These are phyloP conservation scores for Polygonum aviculare DNA, from an alignment of 148 eudicot species.

Conservation along the genomic window DNA sequence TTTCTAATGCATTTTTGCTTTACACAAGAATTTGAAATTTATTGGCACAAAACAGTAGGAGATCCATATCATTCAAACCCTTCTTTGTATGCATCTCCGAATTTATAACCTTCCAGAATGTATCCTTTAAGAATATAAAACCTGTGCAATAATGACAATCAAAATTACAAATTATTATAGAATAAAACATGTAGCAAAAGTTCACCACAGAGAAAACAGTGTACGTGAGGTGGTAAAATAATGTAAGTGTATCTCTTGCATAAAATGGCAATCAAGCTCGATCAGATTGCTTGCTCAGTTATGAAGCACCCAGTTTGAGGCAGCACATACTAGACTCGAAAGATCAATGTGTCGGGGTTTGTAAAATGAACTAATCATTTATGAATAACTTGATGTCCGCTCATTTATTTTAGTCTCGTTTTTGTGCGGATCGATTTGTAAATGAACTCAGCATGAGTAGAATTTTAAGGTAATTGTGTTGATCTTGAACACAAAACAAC, in stretches of 20 bases:
- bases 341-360: no score
- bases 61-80: not conserved
- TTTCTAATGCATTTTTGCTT: no score
- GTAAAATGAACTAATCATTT: no score
- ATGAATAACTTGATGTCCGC: no score
- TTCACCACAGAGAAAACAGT: not conserved
- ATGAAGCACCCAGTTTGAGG: not conserved
- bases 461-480: no score
- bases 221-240: not conserved
- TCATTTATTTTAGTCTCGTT: no score
- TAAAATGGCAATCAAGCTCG: not conserved
- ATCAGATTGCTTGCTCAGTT: not conserved
- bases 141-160: not conserved
- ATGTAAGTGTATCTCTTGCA: not conserved
- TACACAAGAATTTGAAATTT: not conserved
- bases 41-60: not conserved
- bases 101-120: not conserved
- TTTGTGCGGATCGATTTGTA: no score
- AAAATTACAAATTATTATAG: not conserved
- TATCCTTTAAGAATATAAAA: not conserved
- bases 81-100: not conserved
- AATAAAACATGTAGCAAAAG: not conserved
- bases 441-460: no score
- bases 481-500: no score
- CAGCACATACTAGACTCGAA: not conserved